Conservation (phyloP, 1,139 yeast species). For the Geotrichum histeridarum region DNA sequence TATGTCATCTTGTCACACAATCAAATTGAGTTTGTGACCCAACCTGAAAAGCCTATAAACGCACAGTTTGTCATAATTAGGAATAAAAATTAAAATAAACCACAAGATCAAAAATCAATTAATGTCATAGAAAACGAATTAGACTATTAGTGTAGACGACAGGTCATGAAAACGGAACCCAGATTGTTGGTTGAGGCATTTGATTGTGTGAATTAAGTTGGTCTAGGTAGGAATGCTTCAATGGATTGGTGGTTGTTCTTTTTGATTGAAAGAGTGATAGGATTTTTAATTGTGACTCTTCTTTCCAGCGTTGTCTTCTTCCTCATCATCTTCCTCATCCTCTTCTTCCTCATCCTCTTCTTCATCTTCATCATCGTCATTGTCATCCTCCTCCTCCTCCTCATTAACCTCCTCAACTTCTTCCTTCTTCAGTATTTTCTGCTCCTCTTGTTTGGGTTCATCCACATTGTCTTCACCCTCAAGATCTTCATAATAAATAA, state of each 20-base stretch:
- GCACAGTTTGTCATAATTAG: no score
- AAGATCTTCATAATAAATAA: conserved; percentile 24
- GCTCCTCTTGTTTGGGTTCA: neutral
- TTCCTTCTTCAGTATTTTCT: neutral
- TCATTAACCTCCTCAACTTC: conserved; percentile 18
- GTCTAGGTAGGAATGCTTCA: no score
- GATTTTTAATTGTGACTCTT: neutral
- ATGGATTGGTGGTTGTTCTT: neutral
- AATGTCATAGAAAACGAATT: no score
- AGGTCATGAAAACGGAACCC: no score
- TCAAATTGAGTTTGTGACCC: no score
- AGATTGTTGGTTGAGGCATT: no score
- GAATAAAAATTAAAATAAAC: no score
- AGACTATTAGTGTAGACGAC: no score
- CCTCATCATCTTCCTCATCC: conserved; percentile 7
- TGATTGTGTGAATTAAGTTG: no score
- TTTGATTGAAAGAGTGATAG: neutral
- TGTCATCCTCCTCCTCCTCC: conserved; percentile 20
- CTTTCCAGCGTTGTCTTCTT: neutral
- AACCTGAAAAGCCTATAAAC: no score
- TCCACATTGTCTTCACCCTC: conserved; percentile 23
- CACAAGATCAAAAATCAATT: no score
- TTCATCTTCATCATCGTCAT: conserved; percentile 17
- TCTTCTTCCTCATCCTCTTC: conserved; percentile 8
- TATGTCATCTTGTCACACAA: no score